phyloP scores from a whole-genome alignment of 768 basidiomycete species.

The Hysterangium stoloniferum region DNA sequence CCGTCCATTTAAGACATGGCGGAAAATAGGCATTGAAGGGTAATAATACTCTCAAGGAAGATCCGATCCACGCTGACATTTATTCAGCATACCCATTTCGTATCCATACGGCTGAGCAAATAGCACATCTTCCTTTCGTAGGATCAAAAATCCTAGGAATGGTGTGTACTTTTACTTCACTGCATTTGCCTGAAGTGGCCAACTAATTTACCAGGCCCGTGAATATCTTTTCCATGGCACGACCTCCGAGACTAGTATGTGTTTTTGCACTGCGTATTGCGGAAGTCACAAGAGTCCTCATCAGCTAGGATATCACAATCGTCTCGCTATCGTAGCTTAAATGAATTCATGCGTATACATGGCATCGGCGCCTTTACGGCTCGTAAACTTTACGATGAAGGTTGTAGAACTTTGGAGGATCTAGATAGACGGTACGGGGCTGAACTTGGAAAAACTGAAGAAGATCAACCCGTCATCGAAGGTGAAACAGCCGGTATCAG shows the following conservation, averaged over 20 bases:
- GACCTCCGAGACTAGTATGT: conserved; percentile 54
- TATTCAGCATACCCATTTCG: conserved; percentile 17
- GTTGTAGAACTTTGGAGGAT: conserved; percentile 60
- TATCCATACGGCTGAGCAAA: conserved; percentile 15
- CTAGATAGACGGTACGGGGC: conserved; percentile 60
- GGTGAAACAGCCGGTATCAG: conserved; percentile 33
- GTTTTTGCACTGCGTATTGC: background rate
- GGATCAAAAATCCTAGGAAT: conserved; percentile 31
- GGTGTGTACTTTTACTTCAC: conserved; percentile 21
- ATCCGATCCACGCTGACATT: conserved; percentile 14
- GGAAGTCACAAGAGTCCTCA: background rate
- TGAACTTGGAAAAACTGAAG: conserved; percentile 15
- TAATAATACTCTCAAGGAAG: conserved; percentile 20
- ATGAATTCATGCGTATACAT: conserved; percentile 54
- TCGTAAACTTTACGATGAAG: conserved; percentile 52
- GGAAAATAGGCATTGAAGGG: conserved; percentile 25
- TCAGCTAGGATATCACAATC: conserved; percentile 39
- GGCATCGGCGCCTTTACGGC: conserved; percentile 72
- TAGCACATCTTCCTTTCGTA: conserved; percentile 25
- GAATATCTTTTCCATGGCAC: conserved; percentile 50
- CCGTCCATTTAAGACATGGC: background rate
- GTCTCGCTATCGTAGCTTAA: conserved; percentile 48
- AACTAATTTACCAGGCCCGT: conserved; percentile 47
- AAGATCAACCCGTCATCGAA: conserved; percentile 15
- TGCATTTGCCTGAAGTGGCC: too few species aligned